Conservation (phyloP, 192 early-diverging fungal species). For the Entomortierella lignicola region DNA sequence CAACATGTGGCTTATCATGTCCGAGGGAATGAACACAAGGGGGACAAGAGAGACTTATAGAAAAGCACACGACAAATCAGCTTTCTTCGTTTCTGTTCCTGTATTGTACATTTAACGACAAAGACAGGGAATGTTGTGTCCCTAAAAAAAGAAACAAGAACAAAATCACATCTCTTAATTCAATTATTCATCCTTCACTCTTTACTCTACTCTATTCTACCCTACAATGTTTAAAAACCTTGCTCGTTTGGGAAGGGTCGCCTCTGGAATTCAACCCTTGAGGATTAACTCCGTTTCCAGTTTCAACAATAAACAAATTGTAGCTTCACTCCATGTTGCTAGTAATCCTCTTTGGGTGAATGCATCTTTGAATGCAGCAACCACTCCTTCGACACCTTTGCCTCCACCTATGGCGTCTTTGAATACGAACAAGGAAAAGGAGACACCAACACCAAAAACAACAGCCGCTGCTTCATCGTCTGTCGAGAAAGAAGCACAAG, state of each 20-base stretch:
- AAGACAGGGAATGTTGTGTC: no score
- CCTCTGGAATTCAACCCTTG: slow-evolving; percentile 5
- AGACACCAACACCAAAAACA: background rate
- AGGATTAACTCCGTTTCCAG: background rate
- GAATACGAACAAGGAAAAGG: background rate
- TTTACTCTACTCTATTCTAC: background rate
- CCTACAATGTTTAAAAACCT: slow-evolving; percentile 17
- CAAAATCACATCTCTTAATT: no score
- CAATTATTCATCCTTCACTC: no score
- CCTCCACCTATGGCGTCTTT: slow-evolving; percentile 37
- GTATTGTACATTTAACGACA: no score
- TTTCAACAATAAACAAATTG: background rate
- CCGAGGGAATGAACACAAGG: no score
- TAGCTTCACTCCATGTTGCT: slow-evolving; percentile 35
- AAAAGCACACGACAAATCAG: no score
- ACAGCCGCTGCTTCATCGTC: background rate
- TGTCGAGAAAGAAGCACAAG: background rate
- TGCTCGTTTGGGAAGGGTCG: slow-evolving; percentile 18
- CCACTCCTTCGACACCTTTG: slow-evolving; percentile 37
- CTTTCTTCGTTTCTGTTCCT: background rate
- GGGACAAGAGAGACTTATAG: no score
- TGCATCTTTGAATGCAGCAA: slow-evolving; percentile 32
- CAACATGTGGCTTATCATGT: slow-evolving; percentile 27
- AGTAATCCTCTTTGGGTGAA: slow-evolving; percentile 16
- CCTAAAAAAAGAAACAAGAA: no score